phyloP scores from a whole-genome alignment of 257 asterid genomes.

The Schizonepeta tenuifolia region DNA sequence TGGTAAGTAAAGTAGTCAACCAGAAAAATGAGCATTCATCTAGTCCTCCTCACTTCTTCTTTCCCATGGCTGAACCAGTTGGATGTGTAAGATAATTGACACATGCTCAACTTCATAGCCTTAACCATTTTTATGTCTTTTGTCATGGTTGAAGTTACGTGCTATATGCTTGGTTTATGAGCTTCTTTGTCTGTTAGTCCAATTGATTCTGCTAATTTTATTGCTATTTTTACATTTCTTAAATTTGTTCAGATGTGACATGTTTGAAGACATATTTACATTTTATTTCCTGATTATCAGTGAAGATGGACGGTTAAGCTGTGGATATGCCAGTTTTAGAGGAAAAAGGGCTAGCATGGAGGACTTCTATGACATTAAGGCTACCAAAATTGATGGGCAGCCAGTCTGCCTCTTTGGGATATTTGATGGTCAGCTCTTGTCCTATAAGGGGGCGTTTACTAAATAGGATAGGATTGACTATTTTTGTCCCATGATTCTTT shows the following conservation, averaged over 20 bases:
- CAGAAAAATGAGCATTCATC: conserved; percentile 21
- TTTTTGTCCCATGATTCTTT: too few relatives aligned
- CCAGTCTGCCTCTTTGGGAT: conserved; percentile 88
- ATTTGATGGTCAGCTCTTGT: conserved; percentile 80
- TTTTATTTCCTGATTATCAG: conserved; percentile 58
- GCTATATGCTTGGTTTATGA: conserved; percentile 17
- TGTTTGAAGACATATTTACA: conserved; percentile 22
- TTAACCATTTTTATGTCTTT: conserved; percentile 1
- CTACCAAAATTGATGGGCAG: conserved; percentile 69
- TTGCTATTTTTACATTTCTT: background rate
- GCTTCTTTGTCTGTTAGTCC: conserved; percentile 19
- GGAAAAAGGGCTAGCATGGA: conserved; percentile 98
- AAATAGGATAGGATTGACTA: too few relatives aligned
- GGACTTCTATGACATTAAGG: conserved; percentile 90
- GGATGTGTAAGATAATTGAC: conserved; percentile 1
- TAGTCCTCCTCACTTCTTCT: conserved; percentile 12
- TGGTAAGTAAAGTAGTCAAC: conserved; percentile 14
- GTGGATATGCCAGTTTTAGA: conserved; percentile 95
- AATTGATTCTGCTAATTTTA: background rate
- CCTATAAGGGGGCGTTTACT: too few relatives aligned
- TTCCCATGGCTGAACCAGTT: background rate
- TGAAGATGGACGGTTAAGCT: conserved; percentile 80
- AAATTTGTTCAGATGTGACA: background rate
- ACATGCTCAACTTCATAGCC: background rate
- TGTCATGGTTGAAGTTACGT: conserved; percentile 14